Base-by-base conservation (phyloP, 2,329 filamentous ascomycete genomes). In the Exophiala xenobiotica region DNA sequence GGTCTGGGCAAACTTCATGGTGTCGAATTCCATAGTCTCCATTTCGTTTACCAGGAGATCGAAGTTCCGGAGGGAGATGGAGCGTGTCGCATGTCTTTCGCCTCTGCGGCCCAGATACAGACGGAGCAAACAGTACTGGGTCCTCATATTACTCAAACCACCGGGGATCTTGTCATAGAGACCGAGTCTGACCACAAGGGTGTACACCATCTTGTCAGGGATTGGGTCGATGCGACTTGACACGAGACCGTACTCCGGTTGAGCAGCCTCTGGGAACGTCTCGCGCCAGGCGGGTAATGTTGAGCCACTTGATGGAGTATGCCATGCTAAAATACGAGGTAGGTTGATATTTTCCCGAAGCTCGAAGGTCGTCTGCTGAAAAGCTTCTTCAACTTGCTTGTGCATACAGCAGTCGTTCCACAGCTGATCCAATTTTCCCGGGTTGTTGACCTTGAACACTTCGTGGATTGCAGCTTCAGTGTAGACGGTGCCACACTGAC, bases 81-180 rank as follows among this genome's bases (percentile, higher is more conserved):
- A 16, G 14, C 29, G 35, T 9, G 18, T 31, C n/a, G 18, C 11
- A 16, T 22, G 23, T 14, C 47, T 40, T n/a, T 42, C 33, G n/a
- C 8, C 29, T 6, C 64, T 57, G 26, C 63, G 55, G 5, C 78
- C 78, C 0, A 81, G 62, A 42, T 80, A 81, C 0, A 71, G 68
- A 1, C 78, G 71, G 8, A 78, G 62, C 0, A 82, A 63, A 41
- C 77, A 81, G 50, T 77, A 72, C n/a, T 69, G 56, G 42, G 77
- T 71, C 3, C 61, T 63, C 1, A 55, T 46, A 9, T 51, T n/a
- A 4, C 20, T 6, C 9, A 51, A 16, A 22, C 40, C 6, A 12
- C 19, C 20, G 43, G 42, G 14, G 26, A 19, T 18, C 14, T 22
- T 40, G 22, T 51, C 41, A 12, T 46, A 41, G 11, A 51, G 4